phyloP scores from a whole-genome alignment of 1,284 basidiomycete species.

The Papiliotrema terrestris region DNA sequence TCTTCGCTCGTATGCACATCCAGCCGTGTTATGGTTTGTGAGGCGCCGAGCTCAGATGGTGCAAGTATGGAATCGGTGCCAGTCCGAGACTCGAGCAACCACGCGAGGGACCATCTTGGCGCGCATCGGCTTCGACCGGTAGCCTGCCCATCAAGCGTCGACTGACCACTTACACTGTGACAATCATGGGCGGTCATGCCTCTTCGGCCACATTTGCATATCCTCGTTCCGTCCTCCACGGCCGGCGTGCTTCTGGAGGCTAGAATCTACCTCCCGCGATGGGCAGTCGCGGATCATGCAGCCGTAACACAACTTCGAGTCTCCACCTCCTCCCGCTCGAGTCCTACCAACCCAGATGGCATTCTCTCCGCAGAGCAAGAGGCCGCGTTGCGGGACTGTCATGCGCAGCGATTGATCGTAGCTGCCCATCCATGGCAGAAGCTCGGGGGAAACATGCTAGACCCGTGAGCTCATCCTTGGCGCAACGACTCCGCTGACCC shows the following conservation, averaged over 20 bases:
- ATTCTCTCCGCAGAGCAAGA: background rate
- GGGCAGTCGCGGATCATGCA: background rate
- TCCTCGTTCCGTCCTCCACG: constrained; percentile 29
- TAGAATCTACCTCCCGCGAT: constrained; percentile 30
- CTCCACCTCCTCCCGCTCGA: constrained; percentile 5
- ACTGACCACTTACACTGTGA: background rate
- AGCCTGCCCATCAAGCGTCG: no score
- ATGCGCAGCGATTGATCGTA: constrained; percentile 24
- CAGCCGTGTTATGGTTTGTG: no score
- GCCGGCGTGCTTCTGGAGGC: constrained; percentile 27
- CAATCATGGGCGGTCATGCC: constrained; percentile 11
- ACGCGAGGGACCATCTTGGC: no score
- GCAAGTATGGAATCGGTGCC: no score
- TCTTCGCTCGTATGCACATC: no score
- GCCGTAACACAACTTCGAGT: background rate
- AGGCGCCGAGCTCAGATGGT: no score
- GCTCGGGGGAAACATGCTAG: constrained; percentile 41
- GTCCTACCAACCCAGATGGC: constrained; percentile 3
- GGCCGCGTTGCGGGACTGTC: constrained; percentile 3
- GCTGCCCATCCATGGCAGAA: constrained; percentile 41
- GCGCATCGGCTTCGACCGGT: no score
- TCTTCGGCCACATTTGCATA: constrained; percentile 29
- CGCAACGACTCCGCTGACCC: background rate
- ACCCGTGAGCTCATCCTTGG: constrained; percentile 29
- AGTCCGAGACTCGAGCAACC: no score